Evolutionary conservation across 495 filamentous ascomycete genomes (phyloP), one percentile per base, ranked within the genome.

Genomic region (Aspergillus cavernicola): DNA sequence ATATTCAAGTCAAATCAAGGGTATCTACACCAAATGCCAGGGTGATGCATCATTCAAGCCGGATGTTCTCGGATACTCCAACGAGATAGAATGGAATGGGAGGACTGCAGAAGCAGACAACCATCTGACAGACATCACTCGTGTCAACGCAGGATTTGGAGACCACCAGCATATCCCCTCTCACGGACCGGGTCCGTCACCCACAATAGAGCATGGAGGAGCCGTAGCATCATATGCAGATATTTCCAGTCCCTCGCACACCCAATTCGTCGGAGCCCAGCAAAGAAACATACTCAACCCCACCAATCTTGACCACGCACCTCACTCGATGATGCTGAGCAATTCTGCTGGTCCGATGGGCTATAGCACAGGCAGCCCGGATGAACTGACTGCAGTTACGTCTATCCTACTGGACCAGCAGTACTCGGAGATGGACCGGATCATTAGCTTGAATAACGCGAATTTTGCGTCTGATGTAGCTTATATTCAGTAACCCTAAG

Each of bases 341-440:
- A 10, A 20, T 4, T 3, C 18, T 0, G 4, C 42, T 46, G 15
- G 23, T 6, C 1, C 23, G 7, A n/a, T 29, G 24, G 44, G 32
- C 16, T 48, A 36, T 15, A 48, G 36, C 18, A 48, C 44, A 23
- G 44, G 44, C 2, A 48, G 44, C 31, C 44, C 44, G 0, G 44
- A 48, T 35, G 44, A 48, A 12, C 23, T 48, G 31, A 48, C 44
- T 7, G 22, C 44, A 4, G 44, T 48, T 6, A 48, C 44, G 7
- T 48, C 44, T 15, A 48, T 48, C 13, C 31, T 48, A 18, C 31
- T 48, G 28, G 44, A 48, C 19, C 44, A 48, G 19, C 44, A 48
- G 32, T 48, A 48, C 19, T 48, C 44, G 29, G 44, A 48, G 6
- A 48, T 48, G 44, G 44, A 48, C 11, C 44, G 44, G 4, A 48